phyloP scores from a whole-genome alignment of 1,139 yeast species.

The Debaryomyces psychrophilus region DNA sequence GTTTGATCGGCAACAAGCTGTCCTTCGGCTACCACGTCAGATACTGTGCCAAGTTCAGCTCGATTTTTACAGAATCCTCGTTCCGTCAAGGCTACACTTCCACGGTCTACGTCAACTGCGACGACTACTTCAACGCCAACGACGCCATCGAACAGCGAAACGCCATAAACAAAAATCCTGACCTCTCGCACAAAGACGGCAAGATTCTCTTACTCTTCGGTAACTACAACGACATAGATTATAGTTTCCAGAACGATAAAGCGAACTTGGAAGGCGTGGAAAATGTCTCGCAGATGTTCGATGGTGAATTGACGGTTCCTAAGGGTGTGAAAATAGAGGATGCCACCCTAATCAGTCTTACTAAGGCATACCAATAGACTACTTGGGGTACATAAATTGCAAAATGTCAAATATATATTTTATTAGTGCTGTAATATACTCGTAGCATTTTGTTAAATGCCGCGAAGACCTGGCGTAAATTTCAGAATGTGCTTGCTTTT shows the following conservation, averaged over 20 bases:
- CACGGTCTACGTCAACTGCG: conserved; percentile 66
- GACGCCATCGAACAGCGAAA: conserved; percentile 5
- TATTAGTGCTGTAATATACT: conserved; percentile 5
- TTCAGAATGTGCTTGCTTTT: no score
- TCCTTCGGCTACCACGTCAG: conserved; percentile 81
- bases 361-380: conserved; percentile 31
- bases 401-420: background rate
- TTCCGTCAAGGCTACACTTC: conserved; percentile 71
- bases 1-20: conserved; percentile 56
- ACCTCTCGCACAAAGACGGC: conserved; percentile 19
- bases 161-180: conserved; percentile 14
- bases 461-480: background rate
- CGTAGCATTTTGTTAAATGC: background rate
- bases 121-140: conserved; percentile 51
- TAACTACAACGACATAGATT: conserved; percentile 58
- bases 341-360: conserved; percentile 63
- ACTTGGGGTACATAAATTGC: background rate
- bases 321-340: conserved; percentile 69
- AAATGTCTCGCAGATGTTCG: conserved; percentile 65
- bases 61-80: conserved; percentile 71
- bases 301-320: conserved; percentile 59
- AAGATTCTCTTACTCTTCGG: conserved; percentile 63
- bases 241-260: conserved; percentile 52
- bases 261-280: conserved; percentile 55
- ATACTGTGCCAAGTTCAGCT: conserved; percentile 59